A percentile compares a stretch with the other conserved stretches of the same genome.
phyloP scores from a whole-genome alignment of 2,329 filamentous ascomycete species.

The Zasmidium cellare region DNA sequence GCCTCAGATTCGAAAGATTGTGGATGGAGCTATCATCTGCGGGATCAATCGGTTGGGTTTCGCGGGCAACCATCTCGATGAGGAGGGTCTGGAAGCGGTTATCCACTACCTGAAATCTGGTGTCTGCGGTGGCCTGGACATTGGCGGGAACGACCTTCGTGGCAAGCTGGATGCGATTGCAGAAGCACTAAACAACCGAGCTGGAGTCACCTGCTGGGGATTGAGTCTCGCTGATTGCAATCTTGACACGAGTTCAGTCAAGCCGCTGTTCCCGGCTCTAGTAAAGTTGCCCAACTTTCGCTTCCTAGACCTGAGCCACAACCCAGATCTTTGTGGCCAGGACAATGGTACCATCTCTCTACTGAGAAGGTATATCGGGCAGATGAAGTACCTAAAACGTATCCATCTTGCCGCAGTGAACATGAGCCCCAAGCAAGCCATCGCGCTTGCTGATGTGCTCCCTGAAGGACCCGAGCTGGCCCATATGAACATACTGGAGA shows the following conservation, averaged over 20 bases:
- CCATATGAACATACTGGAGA: slow-evolving; percentile 84
- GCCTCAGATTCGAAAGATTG: slow-evolving; percentile 69
- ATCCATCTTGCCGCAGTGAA: slow-evolving; percentile 84
- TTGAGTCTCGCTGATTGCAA: slow-evolving; percentile 86
- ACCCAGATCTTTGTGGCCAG: slow-evolving; percentile 68
- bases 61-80: slow-evolving; percentile 76
- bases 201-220: slow-evolving; percentile 66
- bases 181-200: slow-evolving; percentile 49
- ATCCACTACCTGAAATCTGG: slow-evolving; percentile 73
- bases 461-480: slow-evolving; percentile 80
- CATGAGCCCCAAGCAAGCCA: slow-evolving; percentile 82
- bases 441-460: slow-evolving; percentile 84
- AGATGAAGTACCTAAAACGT: slow-evolving; percentile 74
- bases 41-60: slow-evolving; percentile 78
- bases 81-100: slow-evolving; percentile 73
- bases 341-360: slow-evolving; percentile 44
- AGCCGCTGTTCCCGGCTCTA: slow-evolving; percentile 72
- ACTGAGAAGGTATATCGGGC: slow-evolving; percentile 80
- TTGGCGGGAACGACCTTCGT: slow-evolving; percentile 77
- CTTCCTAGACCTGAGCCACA: slow-evolving; percentile 91
- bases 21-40: slow-evolving; percentile 79
- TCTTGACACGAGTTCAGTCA: slow-evolving; percentile 70
- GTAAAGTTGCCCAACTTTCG: slow-evolving; percentile 70
- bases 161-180: slow-evolving; percentile 48
- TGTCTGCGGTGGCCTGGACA: slow-evolving; percentile 81